Evolutionary conservation across 2,329 filamentous ascomycete genomes (phyloP), one percentile per base, ranked within the genome.

Genomic region (Alternaria postmessia): DNA sequence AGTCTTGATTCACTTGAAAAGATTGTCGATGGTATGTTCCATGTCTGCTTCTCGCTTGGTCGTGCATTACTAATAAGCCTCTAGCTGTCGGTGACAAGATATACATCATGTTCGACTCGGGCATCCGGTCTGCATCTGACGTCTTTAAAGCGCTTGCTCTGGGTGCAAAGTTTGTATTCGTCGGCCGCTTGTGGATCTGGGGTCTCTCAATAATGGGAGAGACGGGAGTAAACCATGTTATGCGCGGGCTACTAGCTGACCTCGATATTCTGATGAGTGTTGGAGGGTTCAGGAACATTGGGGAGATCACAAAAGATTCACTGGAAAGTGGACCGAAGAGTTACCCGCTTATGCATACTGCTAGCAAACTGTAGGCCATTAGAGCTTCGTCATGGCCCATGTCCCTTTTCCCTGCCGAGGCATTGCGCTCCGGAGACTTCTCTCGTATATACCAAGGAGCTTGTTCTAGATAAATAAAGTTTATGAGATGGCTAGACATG

Each of bases 181-280:
- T 90, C 0, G 87, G 88, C 0, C 73, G 88, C 5, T 80, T 88
- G 3, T 88, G 85, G 82, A 80, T 89, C 22, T 89, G 84, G 81
- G 87, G 84, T 0, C 70, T 89, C 9, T 82, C 82, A 41, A 87
- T 88, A 56, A 85, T 84, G 75, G 87, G 87, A 11, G 86, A 89
- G 71, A 77, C 83, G 30, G 87, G 87, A 1, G 87, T 89, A 1
- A 75, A 85, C 1, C 87, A 89, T 75, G 85, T 89, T 7, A 84
- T 89, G 81, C 87, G 86, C 75, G 80, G 81, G n/a, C 71, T 89
- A 26, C 73, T 90, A 51, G 87, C 86, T 0, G 87, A 89, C 55
- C 81, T 89, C 34, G 86, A 89, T 70, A 88, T 89, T 43, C 61
- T 88, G 58, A 85, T 89, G 82, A 86, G 85, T 49, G 84, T 87